Evolutionary conservation across 2,329 filamentous ascomycete genomes (phyloP), one percentile per base, ranked within the genome.

Genomic region (Tolypocladium amazonense): DNA sequence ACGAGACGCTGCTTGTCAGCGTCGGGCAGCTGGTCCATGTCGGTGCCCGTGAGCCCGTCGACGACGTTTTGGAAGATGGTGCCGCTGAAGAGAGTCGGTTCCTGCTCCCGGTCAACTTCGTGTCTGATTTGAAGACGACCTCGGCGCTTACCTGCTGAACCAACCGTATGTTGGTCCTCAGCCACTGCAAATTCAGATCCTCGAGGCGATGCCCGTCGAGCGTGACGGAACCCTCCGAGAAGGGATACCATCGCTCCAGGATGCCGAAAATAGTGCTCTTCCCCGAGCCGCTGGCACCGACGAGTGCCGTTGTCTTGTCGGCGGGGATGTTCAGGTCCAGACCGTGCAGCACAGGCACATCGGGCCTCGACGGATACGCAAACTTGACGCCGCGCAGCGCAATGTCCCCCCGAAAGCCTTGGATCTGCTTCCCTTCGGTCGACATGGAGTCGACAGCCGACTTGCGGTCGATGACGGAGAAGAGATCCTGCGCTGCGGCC

Each of bases 191-290:
- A 56, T 82, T 78, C 43, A 82, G 64, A 12, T 73, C 68, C 25
- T 69, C 65, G 39, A 83, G 70, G 23, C 76, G 68, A 30, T 70
- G 68, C 1, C 71, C 73, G n/a, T 79, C 80, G 1, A 83, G 68
- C 0, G 67, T 70, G 30, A 84, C 77, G 0, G 65, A 65, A 0
- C 81, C 81, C 0, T 73, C 69, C 0, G 70, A 72, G 0, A 79
- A 75, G 47, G 80, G 74, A 63, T 87, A 88, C 76, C 86, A 87
- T 9, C 85, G 70, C 65, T 86, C 82, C 1, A 86, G 64, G 2
- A 87, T 69, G 0, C 79, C 80, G 7, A 85, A 77, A 4, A 84
- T 76, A 0, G 82, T 85, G 53, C 80, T 83, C 64, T 86, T 86
- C 0, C 83, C 83, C 4, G 76, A 82, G 0, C 84, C 84, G 25